Base-by-base conservation (phyloP, 768 basidiomycete genomes). In the Phanerodontia chrysosporium region DNA sequence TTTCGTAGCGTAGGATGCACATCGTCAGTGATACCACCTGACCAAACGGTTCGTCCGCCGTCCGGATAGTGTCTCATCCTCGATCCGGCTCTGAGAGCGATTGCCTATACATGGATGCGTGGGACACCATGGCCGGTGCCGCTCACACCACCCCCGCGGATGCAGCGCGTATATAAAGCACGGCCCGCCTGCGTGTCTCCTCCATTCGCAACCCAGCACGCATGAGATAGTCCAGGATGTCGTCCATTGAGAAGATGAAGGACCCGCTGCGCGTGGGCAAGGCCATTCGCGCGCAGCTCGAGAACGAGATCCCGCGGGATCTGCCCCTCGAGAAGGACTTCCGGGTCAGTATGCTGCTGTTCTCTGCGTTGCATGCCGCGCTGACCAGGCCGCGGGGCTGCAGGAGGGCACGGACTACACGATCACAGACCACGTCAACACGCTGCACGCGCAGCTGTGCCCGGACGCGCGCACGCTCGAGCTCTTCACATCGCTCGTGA, bases 241-340 rank as follows among this genome's bases (percentile, higher is more conserved):
- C 71, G 29, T 70, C 69, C 27, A 64, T 62, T 35, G 58, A 66
- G 52, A 69, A 67, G 49, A 72, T 72, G 71, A 71, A 67, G 59
- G 65, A 73, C 51, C 72, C 72, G 14, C 65, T 69, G 30, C 64
- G 66, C 45, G 70, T 72, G 32, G 72, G 72, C 52, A 70, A 65
- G 45, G 70, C 70, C 25, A 73, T 73, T 56, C 69, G 72, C n/a
- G 71, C 71, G n/a, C 72, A 73, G 64, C 61, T 71, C 45, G 68
- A 69, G 60, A 57, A 71, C 45, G 68, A 70, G 39, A 66, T 73
- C n/a, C 72, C 71, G 6, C 53, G 63, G 53, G 72, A 73, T 55
- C 62, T 73, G 42, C 71, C 72, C 36, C 70, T 73, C 22, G 70
- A 71, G 55, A 65, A 62, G 32, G 72, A 73, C 62, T 73, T 73